Conservation (phyloP, 1,284 basidiomycete genomes). For the Stygiomarasmius scandens region DNA sequence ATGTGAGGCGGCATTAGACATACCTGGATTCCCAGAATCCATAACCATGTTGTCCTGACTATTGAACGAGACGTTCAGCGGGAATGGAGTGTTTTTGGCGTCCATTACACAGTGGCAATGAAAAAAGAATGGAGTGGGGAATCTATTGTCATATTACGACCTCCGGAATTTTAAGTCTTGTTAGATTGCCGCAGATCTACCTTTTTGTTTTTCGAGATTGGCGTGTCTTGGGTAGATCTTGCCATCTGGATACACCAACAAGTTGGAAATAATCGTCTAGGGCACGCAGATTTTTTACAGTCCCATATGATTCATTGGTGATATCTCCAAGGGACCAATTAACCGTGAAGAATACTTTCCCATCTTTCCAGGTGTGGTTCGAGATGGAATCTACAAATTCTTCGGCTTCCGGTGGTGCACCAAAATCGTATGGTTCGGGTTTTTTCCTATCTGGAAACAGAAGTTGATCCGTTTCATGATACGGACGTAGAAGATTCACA, state of each 20-base stretch:
- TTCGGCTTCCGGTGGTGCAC: constrained; percentile 8
- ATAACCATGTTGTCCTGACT: background rate
- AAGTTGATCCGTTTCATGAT: background rate
- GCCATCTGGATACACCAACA: constrained; percentile 1
- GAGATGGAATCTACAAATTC: constrained; percentile 7
- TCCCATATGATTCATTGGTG: constrained; percentile 10
- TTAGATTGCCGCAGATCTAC: background rate
- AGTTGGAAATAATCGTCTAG: constrained; percentile 8
- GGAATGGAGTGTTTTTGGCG: background rate
- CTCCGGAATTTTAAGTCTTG: background rate
- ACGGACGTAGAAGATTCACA: constrained; percentile 1
- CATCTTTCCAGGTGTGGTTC: constrained; percentile 1
- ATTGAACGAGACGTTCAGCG: background rate
- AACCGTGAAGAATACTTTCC: constrained; percentile 2
- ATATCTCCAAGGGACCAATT: constrained; percentile 11
- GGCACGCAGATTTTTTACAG: constrained; percentile 3
- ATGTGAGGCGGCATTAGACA: background rate
- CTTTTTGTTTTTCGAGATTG: background rate
- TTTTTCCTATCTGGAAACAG: constrained; percentile 1
- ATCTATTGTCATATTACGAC: background rate
- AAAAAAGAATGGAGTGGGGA: background rate
- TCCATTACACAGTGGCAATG: background rate
- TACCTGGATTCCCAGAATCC: background rate
- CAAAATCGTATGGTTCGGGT: constrained; percentile 13
- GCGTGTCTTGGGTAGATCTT: constrained; percentile 2